A percentile compares a stretch with the other conserved stretches of the same genome.
These are phyloP conservation scores for Pseudophaeomoniella oleicola DNA, from an alignment of 2,329 filamentous ascomycete species.

Conservation along the genomic window DNA sequence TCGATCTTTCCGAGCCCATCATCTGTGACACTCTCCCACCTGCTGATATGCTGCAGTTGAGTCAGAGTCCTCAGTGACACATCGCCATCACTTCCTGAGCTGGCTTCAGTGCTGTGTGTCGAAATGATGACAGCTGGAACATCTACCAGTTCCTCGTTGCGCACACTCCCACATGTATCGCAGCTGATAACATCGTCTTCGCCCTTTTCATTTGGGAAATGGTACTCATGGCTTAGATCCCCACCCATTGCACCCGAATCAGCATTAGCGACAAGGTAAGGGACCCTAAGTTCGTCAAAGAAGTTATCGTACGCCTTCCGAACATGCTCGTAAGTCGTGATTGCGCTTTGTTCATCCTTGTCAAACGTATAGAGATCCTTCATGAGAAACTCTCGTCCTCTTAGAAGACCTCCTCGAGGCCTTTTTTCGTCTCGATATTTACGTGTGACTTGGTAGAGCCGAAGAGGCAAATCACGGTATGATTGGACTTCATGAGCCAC, in stretches of 20 bases:
- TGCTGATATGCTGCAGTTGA: not conserved
- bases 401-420: constrained; percentile 73
- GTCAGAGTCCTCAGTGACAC: not conserved
- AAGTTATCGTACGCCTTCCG: constrained; percentile 59
- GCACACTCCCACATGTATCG: constrained; percentile 55
- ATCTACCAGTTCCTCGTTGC: constrained; percentile 73
- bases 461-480: constrained; percentile 71
- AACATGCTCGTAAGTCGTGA: constrained; percentile 67
- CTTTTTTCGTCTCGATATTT: constrained; percentile 92
- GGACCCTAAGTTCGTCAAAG: constrained; percentile 70
- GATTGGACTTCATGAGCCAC: constrained; percentile 61
- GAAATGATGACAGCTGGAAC: not conserved
- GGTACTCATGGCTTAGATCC: constrained; percentile 85
- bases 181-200: constrained; percentile 79
- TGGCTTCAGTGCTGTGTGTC: not conserved
- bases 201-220: constrained; percentile 63
- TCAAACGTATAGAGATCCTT: constrained; percentile 98
- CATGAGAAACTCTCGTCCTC: constrained; percentile 89
- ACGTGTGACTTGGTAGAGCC: constrained; percentile 82
- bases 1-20: not conserved
- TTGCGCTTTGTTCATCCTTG: constrained; percentile 46
- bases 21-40: not conserved
- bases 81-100: not conserved
- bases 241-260: constrained; percentile 96
- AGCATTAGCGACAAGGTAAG: constrained; percentile 72